A percentile compares a stretch with the other conserved stretches of the same genome.
phyloP scores from a whole-genome alignment of 176 grass and related monocot species.

The Hsuehochloa calcarea region DNA sequence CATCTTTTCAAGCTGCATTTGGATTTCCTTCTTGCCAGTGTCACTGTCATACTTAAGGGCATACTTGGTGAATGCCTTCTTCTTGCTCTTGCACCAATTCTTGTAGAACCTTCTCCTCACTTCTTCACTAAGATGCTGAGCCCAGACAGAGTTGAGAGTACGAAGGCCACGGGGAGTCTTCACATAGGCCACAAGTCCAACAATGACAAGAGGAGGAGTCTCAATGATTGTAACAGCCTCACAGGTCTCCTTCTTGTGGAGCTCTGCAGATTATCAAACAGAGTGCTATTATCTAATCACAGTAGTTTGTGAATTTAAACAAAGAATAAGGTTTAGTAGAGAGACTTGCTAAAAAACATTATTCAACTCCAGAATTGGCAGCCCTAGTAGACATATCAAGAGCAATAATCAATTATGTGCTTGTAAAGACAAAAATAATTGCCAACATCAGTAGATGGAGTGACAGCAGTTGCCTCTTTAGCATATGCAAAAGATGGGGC shows the following conservation, averaged over 20 bases:
- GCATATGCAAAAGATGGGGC: background rate
- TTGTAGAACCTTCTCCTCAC: constrained; percentile 90
- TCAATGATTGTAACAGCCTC: constrained; percentile 91
- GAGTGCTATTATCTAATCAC: background rate
- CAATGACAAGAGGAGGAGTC: constrained; percentile 76
- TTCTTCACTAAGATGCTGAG: constrained; percentile 94
- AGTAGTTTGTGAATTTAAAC: background rate
- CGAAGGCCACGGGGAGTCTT: constrained; percentile 90
- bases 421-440: background rate
- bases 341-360: background rate
- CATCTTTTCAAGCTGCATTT: constrained; percentile 84
- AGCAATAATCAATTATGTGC: background rate
- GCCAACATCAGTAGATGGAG: background rate
- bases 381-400: background rate
- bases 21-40: constrained; percentile 82
- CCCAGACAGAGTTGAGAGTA: constrained; percentile 85
- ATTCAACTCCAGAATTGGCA: background rate
- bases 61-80: constrained; percentile 90
- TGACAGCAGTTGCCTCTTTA: background rate
- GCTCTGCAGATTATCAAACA: constrained; percentile 47
- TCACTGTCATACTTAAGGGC: constrained; percentile 78
- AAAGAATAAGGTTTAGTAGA: background rate
- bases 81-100: constrained; percentile 98
- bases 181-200: constrained; percentile 84
- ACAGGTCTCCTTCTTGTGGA: constrained; percentile 97